Evolutionary conservation across 495 filamentous ascomycete genomes (phyloP), one percentile per base, ranked within the genome.

Genomic region (Hypoxylon subgilvum): DNA sequence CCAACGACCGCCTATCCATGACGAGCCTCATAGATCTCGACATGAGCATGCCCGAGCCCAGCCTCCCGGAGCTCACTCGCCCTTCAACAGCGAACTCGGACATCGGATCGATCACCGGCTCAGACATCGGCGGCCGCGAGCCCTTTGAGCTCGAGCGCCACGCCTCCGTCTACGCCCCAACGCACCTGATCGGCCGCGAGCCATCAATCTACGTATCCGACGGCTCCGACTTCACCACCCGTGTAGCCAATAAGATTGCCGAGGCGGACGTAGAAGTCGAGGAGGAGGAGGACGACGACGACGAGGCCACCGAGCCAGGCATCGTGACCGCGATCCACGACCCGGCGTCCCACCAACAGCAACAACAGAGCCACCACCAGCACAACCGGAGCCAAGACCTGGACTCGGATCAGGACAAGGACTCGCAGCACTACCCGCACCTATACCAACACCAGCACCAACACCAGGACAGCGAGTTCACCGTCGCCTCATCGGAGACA

Each of bases 21-120:
- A 69, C 74, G 10, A 79, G 76, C 18, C 63, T 82, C 19, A 80
- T 82, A 40, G 77, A 81, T 43, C 75, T 85, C 7, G 79, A 83
- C 54, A 76, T 80, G 69, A 73, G 76, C 39, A 66, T 80, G 52
- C 67, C 68, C 6, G 72, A 72, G 10, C 63, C 73, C 6, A 66
- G 61, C 10, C 42, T 50, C 10, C 67, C 70, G 3, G 73, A 77
- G 18, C 58, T 70, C 12, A 70, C 68, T 12, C 70, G 79, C 3
- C 80, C 79, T 0, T 84, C 79, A 12, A 83, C 80, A 1, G 81
- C 80, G 7, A 76, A 82, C 62, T 83, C 78, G 16, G 80, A 82
- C 55, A 78, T 71, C 9, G 77, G 57, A 3, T 77, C 72, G 2
- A 66, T 79, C 31, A 61, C 72, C 5, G 77, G 78, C 18, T 79